Base-by-base conservation (phyloP, 805 yeast species). In the Pichia scutulata region DNA sequence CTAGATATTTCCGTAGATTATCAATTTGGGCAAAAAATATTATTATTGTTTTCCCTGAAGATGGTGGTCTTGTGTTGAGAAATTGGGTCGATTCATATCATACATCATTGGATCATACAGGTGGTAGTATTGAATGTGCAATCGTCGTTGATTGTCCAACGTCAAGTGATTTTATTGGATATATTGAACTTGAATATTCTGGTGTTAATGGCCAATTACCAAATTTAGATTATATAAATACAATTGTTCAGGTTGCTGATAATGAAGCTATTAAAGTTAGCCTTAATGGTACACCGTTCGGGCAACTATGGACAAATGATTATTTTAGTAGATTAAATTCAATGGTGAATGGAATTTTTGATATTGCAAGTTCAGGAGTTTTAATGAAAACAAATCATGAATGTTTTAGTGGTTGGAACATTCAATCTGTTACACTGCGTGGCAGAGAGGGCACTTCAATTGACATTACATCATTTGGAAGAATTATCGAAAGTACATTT, bases 141-240 rank as follows among this genome's bases (percentile, higher is more conserved):
- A 63, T 93, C 4, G 83, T 89, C 21, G 59, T 93, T 52, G 98
- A 93, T 64, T 89, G 78, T 61, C 81, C 93, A 3, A 69, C 70
- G 8, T 65, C 67, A 1, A 62, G 64, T 36, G 98, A 90, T 64
- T 74, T 78, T 57, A 79, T 89, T 63, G 87, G 85, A 50, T 80
- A 77, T 59, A 67, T 86, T 30, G 96, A 90, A 63, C 65, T 93
- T 42, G 73, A 70, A 44, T 92, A 88, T 63, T 89, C 86, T 53
- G 99, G 99, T 0, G 72, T 90, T 52, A 93, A 93, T 62, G 99
- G 99, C 21, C 97, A 89, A 67, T 74, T 90, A 56, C 99, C 99
- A 16, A 93, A 93, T 64, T 74, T 93, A 59, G 99, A 93, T 68
- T 69, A 93, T 50, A 70, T 93, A 44, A 93, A 93, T 62, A 78